A percentile compares a stretch with the other conserved stretches of the same genome.
Conservation (phyloP, 148 eudicot species). For the Suaeda aralocaspica region DNA sequence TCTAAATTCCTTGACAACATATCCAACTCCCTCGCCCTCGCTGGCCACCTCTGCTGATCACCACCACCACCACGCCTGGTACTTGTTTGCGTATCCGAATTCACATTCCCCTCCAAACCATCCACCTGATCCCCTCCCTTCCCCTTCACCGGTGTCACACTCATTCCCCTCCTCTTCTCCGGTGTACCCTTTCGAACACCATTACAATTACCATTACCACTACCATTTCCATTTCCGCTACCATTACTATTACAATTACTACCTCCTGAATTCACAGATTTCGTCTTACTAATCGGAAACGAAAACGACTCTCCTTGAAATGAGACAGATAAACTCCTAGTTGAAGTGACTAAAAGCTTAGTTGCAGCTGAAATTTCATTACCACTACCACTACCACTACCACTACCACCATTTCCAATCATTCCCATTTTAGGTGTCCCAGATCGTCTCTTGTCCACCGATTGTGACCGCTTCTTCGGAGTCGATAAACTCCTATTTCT, state of each 20-base stretch:
- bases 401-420: conserved; percentile 37
- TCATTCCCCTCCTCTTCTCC: conserved; percentile 65
- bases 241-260: conserved; percentile 25
- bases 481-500: conserved; percentile 23
- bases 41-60: conserved; percentile 92
- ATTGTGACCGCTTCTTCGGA: conserved; percentile 64
- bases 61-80: conserved; percentile 53
- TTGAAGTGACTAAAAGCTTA: conserved; percentile 72
- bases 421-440: conserved; percentile 38
- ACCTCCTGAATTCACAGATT: conserved; percentile 48
- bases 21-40: conserved; percentile 40
- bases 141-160: no score
- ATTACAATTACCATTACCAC: conserved; percentile 19
- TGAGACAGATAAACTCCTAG: conserved; percentile 85
- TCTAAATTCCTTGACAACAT: conserved; percentile 56
- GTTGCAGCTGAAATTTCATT: conserved; percentile 65
- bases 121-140: no score
- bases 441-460: conserved; percentile 75
- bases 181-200: conserved; percentile 78
- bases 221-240: conserved; percentile 60
- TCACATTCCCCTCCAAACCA: no score
- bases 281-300: conserved; percentile 80
- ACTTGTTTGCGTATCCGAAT: no score
- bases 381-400: conserved; percentile 38
- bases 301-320: conserved; percentile 88